Evolutionary conservation across 78 protist species (phyloP), one percentile per base, ranked within the genome.

Genomic region (Polysphondylium violaceum): DNA sequence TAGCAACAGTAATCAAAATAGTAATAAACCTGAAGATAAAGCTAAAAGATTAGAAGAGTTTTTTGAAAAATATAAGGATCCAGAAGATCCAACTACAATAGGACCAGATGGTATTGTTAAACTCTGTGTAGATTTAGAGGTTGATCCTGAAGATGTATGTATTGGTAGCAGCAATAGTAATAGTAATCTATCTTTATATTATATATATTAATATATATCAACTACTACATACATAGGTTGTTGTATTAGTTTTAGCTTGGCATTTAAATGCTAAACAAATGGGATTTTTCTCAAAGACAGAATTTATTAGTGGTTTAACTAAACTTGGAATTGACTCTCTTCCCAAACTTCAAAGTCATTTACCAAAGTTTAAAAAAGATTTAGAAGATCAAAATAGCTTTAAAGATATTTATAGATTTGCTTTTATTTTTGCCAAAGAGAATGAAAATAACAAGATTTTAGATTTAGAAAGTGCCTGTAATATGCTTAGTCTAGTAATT

Each of bases 191-290:
- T 19, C 9, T 56, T 56, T 56, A 17, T 56, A 4, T 19, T 36
- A 31, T 64, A 8, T 25, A 3, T 16, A 56, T 36, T 65, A n/a
- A n/a, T n/a, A n/a, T n/a, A n/a, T n/a, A n/a, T n/a, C n/a, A n/a
- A 27, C 14, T 16, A 31, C 3, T 47, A 27, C n/a, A 35, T 4
- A 5, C 19, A 38, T 68, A 73, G 79, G 56, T 74, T 29, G 51
- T 83, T 55, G 79, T 83, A 58, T 71, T 83, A 64, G 79, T 83
- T 19, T 83, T 83, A n/a, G 91, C 91, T 58, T 83, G 91, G 91
- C 77, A 40, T 43, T 44, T 83, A 31, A 74, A 74, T 35, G 91
- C 91, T n/a, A 74, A 83, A 31, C 60, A 65, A 38, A 83, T 83
- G 91, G 91, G 91, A 17, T 83, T 21, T 58, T 83, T 83, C 69